Evolutionary conservation across 768 basidiomycete genomes (phyloP).

Genomic region (Podaxis sp.): DNA sequence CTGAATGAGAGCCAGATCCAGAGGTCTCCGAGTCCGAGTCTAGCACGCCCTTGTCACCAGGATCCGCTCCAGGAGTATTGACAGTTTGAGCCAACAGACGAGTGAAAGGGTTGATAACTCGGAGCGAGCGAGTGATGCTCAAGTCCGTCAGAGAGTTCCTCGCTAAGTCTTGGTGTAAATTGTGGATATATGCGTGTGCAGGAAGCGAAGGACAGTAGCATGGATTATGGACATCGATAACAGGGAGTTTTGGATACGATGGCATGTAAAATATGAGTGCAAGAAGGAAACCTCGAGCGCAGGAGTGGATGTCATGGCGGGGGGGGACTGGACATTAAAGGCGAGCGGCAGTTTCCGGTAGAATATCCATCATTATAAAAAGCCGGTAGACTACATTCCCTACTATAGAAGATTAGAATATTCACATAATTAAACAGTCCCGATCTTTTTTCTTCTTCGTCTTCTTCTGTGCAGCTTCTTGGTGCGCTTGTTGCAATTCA

Average conservation of each 20-base stretch:
- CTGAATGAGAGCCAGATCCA: conserved; percentile 1
- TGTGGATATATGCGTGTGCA: conserved; percentile 44
- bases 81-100: conserved; percentile 28
- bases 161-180: conserved; percentile 33
- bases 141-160: conserved; percentile 17
- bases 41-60: conserved; percentile 3
- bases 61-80: conserved; percentile 15
- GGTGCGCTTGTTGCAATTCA: conserved; percentile 22
- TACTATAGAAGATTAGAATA: background rate
- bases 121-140: conserved; percentile 12
- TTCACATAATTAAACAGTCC: conserved; percentile 56
- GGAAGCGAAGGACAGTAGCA: conserved; percentile 54
- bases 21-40: conserved; percentile 16
- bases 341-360: background rate
- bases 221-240: conserved; percentile 53
- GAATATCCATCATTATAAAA: background rate
- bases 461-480: conserved; percentile 25
- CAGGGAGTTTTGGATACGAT: conserved; percentile 23
- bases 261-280: background rate
- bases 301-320: background rate
- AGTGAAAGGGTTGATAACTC: conserved; percentile 29
- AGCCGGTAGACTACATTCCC: conserved; percentile 1
- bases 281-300: background rate
- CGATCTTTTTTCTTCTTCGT: conserved; percentile 43
- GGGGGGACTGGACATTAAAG: background rate